A percentile compares a stretch with the other conserved stretches of the same genome.
Evolutionary conservation across 345 rosid genomes (phyloP).

Genomic region (Raphanus sativus): DNA sequence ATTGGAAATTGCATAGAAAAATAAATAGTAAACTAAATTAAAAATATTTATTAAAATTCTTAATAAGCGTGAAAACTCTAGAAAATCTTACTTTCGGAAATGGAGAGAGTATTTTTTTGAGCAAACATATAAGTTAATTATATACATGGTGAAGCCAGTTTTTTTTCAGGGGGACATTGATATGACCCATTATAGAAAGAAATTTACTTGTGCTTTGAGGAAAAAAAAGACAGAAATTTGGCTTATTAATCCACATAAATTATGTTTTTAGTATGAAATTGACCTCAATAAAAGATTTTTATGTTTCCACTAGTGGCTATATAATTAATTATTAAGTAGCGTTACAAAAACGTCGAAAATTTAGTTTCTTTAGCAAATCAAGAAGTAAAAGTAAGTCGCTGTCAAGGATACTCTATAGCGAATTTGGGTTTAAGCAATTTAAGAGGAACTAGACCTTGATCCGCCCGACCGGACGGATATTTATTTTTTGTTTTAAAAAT

Average conservation of each 20-base stretch:
- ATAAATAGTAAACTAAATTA: too few species aligned
- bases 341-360: not conserved
- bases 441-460: too few species aligned
- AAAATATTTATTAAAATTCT: too few species aligned
- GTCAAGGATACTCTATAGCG: not conserved
- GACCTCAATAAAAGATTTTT: not conserved
- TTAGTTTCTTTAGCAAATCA: not conserved
- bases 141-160: too few species aligned
- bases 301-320: not conserved
- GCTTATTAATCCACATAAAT: not conserved
- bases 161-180: too few species aligned
- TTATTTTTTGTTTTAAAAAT: too few species aligned
- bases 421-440: not conserved
- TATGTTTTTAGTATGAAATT: not conserved
- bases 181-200: not conserved
- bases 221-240: not conserved
- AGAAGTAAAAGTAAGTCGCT: not conserved
- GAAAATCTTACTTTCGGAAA: too few species aligned
- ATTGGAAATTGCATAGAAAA: too few species aligned
- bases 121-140: not conserved
- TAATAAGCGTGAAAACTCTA: too few species aligned
- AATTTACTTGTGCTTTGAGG: not conserved
- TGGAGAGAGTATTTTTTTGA: too few species aligned
- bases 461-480: too few species aligned
- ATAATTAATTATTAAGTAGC: conserved; percentile 2